These are phyloP conservation scores for Umbelopsis vinacea DNA, from an alignment of 192 early-diverging fungal species.

Conservation along the genomic window DNA sequence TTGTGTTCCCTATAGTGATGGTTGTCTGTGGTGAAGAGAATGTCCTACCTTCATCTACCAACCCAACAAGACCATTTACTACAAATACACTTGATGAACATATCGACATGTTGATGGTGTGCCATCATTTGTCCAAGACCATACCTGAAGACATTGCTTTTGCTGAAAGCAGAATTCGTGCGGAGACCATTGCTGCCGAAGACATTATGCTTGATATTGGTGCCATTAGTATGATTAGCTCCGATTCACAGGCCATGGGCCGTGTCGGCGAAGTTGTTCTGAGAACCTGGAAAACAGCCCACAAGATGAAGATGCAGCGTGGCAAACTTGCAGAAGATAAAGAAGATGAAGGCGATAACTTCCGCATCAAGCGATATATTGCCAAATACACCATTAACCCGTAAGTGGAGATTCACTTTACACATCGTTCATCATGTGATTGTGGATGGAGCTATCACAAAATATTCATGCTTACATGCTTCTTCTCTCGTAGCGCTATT, in stretches of 20 bases:
- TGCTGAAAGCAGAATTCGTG: slow-evolving; percentile 94
- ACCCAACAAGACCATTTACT: slow-evolving; percentile 95
- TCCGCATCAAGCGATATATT: slow-evolving; percentile 87
- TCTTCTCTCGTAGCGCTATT: slow-evolving; percentile 64
- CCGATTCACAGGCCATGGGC: slow-evolving; percentile 97
- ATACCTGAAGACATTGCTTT: slow-evolving; percentile 98
- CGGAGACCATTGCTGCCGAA: slow-evolving; percentile 97
- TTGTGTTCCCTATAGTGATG: slow-evolving; percentile 46
- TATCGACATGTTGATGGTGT: slow-evolving; percentile 99
- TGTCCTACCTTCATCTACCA: slow-evolving; percentile 94
- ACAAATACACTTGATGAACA: slow-evolving; percentile 97
- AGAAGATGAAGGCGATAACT: slow-evolving; percentile 77
- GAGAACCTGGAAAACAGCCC: slow-evolving; percentile 94
- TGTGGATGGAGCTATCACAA: background rate
- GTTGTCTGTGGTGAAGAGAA: slow-evolving; percentile 77
- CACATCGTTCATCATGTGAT: background rate
- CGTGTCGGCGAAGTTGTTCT: slow-evolving; percentile 92
- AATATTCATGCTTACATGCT: background rate
- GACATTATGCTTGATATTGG: slow-evolving; percentile 96
- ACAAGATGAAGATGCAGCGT: slow-evolving; percentile 91
- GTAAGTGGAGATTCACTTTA: slow-evolving; percentile 48
- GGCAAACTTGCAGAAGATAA: slow-evolving; percentile 62
- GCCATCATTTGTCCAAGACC: slow-evolving; percentile 92
- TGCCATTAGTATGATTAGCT: slow-evolving; percentile 93
- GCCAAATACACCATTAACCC: slow-evolving; percentile 99